phyloP scores from a whole-genome alignment of 2,329 filamentous ascomycete species.

The Parasarocladium wereldwijsianum region DNA sequence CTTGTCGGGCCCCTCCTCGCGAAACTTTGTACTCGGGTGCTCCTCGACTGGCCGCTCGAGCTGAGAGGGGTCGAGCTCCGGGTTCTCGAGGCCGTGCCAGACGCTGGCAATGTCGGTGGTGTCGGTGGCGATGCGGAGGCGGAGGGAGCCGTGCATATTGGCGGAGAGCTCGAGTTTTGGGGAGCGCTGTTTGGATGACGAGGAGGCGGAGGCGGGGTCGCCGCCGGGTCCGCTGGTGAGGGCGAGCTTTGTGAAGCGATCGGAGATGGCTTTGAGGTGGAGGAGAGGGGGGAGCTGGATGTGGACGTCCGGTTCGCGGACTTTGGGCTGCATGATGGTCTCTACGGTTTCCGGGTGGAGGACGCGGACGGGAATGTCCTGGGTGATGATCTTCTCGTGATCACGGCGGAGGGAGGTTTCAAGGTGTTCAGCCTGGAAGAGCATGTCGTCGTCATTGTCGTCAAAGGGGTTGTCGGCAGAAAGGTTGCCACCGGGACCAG shows the following conservation, averaged over 20 bases:
- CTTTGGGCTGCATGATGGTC: conserved; percentile 82
- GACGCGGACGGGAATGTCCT: conserved; percentile 91
- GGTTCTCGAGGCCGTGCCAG: conserved; percentile 79
- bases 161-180: conserved; percentile 75
- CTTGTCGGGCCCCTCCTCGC: conserved; percentile 58
- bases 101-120: conserved; percentile 70
- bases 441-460: conserved; percentile 26
- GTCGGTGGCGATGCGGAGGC: conserved; percentile 68
- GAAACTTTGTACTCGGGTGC: conserved; percentile 71
- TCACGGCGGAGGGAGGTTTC: conserved; percentile 49
- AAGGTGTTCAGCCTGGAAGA: conserved; percentile 34
- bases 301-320: conserved; percentile 84
- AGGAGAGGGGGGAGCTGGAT: conserved; percentile 77
- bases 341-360: conserved; percentile 74
- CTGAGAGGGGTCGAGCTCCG: conserved; percentile 67
- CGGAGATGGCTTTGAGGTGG: conserved; percentile 85
- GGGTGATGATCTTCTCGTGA: conserved; percentile 82
- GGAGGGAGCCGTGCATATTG: conserved; percentile 85
- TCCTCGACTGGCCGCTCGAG: conserved; percentile 58
- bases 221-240: conserved; percentile 28
- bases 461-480: conserved; percentile 22
- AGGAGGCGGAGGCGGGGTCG: conserved; percentile 10
- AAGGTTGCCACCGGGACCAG: conserved; percentile 7
- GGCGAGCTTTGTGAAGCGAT: conserved; percentile 84
- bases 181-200: conserved; percentile 13